Conservation (phyloP, 441 rosid genomes). For the Adansonia grandidieri region DNA sequence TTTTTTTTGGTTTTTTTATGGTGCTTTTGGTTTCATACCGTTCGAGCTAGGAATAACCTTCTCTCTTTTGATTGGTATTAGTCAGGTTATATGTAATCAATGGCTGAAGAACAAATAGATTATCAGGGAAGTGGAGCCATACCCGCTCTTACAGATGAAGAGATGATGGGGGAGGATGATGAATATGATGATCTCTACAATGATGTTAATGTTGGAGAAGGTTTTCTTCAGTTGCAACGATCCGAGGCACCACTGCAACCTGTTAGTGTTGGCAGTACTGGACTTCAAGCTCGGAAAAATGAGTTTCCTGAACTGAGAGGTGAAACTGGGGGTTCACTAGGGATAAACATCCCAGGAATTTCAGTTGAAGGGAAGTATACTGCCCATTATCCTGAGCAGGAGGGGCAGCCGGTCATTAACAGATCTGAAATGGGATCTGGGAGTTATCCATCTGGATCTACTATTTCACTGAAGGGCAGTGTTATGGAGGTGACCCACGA, state of each 20-base stretch:
- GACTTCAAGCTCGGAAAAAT: slow-evolving; percentile 45
- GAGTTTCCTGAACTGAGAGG: slow-evolving; percentile 50
- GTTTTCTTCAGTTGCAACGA: slow-evolving; percentile 73
- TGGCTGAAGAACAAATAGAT: slow-evolving; percentile 29
- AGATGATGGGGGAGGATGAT: slow-evolving; percentile 86
- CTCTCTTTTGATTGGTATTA: neutral
- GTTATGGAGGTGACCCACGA: slow-evolving; percentile 43
- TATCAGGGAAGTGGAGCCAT: slow-evolving; percentile 91
- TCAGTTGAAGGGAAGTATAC: slow-evolving; percentile 53
- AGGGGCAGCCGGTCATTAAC: slow-evolving; percentile 44
- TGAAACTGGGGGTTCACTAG: slow-evolving; percentile 46
- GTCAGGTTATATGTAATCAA: slow-evolving; percentile 6
- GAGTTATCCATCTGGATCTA: slow-evolving; percentile 50
- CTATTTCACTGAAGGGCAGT: slow-evolving; percentile 48
- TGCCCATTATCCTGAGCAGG: slow-evolving; percentile 39
- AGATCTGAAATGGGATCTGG: slow-evolving; percentile 54
- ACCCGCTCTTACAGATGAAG: slow-evolving; percentile 93
- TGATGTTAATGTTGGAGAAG: slow-evolving; percentile 94
- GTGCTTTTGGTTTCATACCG: neutral
- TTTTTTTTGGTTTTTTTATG: neutral
- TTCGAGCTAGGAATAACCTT: neutral
- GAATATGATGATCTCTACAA: slow-evolving; percentile 95
- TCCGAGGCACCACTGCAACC: slow-evolving; percentile 51
- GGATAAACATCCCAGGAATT: slow-evolving; percentile 39
- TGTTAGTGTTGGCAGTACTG: slow-evolving; percentile 44